A percentile compares a stretch with the other conserved stretches of the same genome.
Evolutionary conservation across 768 basidiomycete genomes (phyloP).

Genomic region (Leccinum ochraceum): DNA sequence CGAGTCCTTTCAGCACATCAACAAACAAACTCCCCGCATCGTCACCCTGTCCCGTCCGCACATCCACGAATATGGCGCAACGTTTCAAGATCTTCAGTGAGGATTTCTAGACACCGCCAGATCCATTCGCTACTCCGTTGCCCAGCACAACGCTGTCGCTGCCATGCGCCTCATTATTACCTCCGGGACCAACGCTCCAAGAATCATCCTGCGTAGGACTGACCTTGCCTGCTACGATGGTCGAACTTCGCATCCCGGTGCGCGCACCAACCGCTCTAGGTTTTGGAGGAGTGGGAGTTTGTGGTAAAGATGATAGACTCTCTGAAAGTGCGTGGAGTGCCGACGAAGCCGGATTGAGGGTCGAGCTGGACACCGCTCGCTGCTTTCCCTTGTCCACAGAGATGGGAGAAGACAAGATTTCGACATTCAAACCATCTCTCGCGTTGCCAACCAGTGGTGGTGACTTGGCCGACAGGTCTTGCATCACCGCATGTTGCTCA

Average conservation of each 20-base stretch:
- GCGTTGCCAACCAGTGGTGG: constrained; percentile 4
- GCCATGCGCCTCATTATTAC: too few species aligned
- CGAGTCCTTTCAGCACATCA: constrained; percentile 78
- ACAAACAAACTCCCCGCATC: constrained; percentile 80
- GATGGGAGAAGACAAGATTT: constrained; percentile 17
- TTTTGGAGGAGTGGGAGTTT: too few species aligned
- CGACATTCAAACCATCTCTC: constrained; percentile 8
- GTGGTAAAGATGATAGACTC: too few species aligned
- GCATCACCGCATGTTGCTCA: not conserved
- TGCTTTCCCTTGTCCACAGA: constrained; percentile 28
- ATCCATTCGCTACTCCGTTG: constrained; percentile 21
- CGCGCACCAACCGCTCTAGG: too few species aligned
- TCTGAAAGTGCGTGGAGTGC: too few species aligned
- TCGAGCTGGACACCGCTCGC: constrained; percentile 15
- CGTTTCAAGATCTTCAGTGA: constrained; percentile 60
- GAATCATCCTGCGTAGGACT: too few species aligned
- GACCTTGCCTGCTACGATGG: too few species aligned
- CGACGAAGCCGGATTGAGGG: constrained; percentile 23
- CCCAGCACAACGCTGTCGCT: too few species aligned
- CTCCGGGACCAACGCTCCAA: too few species aligned
- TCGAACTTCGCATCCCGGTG: too few species aligned
- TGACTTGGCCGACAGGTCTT: constrained; percentile 5
- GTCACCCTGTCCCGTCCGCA: constrained; percentile 70
- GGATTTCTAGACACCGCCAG: constrained; percentile 30
- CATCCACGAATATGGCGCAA: constrained; percentile 85